Percentiles rank a stretch among this genome's conserved stretches.
Evolutionary conservation across 805 yeast species (phyloP).

Genomic region (Myxozyma neglecta): DNA sequence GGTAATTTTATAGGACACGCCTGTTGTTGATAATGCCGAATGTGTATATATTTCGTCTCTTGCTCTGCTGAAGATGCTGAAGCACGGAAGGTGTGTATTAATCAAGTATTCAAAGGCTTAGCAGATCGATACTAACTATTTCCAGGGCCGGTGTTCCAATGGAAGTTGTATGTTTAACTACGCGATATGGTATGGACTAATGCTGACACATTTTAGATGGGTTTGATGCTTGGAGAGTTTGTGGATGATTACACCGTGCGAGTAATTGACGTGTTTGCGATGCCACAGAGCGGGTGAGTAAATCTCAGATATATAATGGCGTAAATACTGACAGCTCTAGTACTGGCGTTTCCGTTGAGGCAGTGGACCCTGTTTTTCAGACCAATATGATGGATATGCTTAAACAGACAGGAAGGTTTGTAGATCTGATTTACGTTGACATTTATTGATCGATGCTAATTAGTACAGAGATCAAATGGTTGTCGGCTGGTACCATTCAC

Average conservation of each 20-base stretch:
- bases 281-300: slow-evolving; percentile 78
- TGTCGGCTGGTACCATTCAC: slow-evolving; percentile 99
- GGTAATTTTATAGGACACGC: slow-evolving; percentile 20
- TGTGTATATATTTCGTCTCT: slow-evolving; percentile 94
- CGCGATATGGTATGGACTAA: background rate
- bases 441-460: background rate
- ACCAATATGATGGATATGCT: slow-evolving; percentile 99
- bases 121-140: background rate
- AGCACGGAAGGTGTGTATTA: slow-evolving; percentile 69
- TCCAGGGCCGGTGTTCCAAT: slow-evolving; percentile 58
- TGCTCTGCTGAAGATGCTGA: slow-evolving; percentile 93
- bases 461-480: slow-evolving; percentile 87
- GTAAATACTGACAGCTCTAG: slow-evolving; percentile 44
- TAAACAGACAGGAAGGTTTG: slow-evolving; percentile 78
- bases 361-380: slow-evolving; percentile 98
- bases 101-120: background rate
- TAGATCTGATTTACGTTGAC: background rate
- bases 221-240: slow-evolving; percentile 96
- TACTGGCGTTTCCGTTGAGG: slow-evolving; percentile 98
- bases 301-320: background rate
- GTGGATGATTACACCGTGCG: slow-evolving; percentile 96
- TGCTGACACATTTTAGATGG: slow-evolving; percentile 55
- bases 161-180: slow-evolving; percentile 50
- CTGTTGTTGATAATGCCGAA: slow-evolving; percentile 74
- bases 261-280: slow-evolving; percentile 97